A percentile compares a stretch with the other conserved stretches of the same genome.
Conservation (phyloP, 1,139 yeast genomes). For the Wickerhamomyces sp. region DNA sequence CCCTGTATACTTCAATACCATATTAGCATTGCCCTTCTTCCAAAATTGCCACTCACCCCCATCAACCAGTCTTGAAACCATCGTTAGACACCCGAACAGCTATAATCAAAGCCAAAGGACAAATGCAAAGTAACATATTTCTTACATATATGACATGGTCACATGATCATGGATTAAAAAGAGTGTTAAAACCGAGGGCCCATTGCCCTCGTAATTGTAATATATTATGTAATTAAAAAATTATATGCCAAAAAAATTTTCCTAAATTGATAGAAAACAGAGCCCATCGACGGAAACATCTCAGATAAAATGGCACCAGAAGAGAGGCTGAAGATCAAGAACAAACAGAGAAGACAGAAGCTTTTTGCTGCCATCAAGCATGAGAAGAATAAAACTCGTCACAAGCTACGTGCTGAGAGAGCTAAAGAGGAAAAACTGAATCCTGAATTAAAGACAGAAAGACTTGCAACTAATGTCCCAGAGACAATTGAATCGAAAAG, state of each 20-base stretch:
- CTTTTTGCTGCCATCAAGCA: conserved; percentile 71
- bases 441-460: conserved; percentile 76
- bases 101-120: background rate
- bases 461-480: conserved; percentile 77
- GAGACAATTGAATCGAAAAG: conserved; percentile 86
- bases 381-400: conserved; percentile 72
- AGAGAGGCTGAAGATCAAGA: conserved; percentile 43
- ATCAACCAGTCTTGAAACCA: background rate
- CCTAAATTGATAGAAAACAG: background rate
- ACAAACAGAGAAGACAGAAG: conserved; percentile 77
- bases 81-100: background rate
- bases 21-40: conserved; percentile 21
- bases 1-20: conserved; percentile 17
- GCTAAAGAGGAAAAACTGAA: conserved; percentile 80
- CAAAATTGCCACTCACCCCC: conserved; percentile 16
- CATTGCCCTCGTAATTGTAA: background rate
- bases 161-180: background rate
- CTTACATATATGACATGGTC: no score
- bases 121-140: no score
- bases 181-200: background rate
- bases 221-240: background rate
- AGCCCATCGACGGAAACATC: background rate
- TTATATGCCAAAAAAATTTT: background rate
- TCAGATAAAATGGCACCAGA: conserved; percentile 21
- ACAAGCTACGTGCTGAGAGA: conserved; percentile 67